These are phyloP conservation scores for Bjerkandera adusta DNA, from an alignment of 1,284 basidiomycete species.

Conservation along the genomic window DNA sequence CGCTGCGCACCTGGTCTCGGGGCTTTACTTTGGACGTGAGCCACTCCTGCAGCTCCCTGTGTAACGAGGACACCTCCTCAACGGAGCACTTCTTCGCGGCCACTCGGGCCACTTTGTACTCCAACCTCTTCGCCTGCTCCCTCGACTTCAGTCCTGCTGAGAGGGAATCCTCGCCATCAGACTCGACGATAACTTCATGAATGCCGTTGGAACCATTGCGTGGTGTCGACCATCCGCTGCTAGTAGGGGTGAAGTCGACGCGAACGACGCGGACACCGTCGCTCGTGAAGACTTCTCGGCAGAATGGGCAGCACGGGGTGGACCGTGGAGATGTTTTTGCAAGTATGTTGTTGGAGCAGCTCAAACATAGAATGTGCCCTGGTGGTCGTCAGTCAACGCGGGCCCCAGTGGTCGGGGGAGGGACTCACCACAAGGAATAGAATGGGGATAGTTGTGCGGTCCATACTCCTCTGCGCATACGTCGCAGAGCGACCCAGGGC, in stretches of 20 bases:
- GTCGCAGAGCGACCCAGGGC: constrained; percentile 77
- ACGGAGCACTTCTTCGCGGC: constrained; percentile 83
- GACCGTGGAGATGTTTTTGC: constrained; percentile 71
- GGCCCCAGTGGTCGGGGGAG: constrained; percentile 13
- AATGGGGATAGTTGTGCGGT: constrained; percentile 68
- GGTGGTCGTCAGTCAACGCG: constrained; percentile 23
- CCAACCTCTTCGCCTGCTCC: constrained; percentile 62
- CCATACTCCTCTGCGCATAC: constrained; percentile 83
- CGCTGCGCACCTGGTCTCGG: constrained; percentile 53
- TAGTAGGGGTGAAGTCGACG: constrained; percentile 56
- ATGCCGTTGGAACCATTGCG: constrained; percentile 49
- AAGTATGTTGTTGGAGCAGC: constrained; percentile 73
- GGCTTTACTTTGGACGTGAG: constrained; percentile 52
- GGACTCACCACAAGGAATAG: constrained; percentile 70
- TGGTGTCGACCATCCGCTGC: constrained; percentile 63
- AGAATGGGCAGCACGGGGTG: constrained; percentile 74
- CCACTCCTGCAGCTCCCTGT: constrained; percentile 74
- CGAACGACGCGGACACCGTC: constrained; percentile 71
- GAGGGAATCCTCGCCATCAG: constrained; percentile 44
- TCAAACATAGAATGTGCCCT: constrained; percentile 76
- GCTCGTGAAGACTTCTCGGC: constrained; percentile 66
- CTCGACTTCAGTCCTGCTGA: constrained; percentile 45
- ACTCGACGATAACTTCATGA: constrained; percentile 33
- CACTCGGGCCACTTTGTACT: constrained; percentile 73
- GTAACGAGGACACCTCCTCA: constrained; percentile 72